Base-by-base conservation (phyloP, 768 basidiomycete genomes). In the Amylocystis lapponica region DNA sequence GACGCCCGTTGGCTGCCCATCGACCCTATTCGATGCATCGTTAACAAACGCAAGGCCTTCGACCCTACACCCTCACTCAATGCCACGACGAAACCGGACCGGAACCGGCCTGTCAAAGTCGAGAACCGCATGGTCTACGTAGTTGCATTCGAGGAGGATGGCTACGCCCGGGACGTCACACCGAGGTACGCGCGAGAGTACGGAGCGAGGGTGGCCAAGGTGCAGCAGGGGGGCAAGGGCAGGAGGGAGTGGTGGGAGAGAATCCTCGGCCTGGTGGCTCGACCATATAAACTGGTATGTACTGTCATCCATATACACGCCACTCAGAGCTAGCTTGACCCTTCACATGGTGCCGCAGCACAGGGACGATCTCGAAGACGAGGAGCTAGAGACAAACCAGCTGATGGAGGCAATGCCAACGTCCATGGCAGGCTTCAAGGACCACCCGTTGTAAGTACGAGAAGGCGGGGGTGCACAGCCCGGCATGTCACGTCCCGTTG, bases 51-150 rank as follows among this genome's bases (percentile, higher is more conserved):
- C 45, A 81, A 82, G 45, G 68, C 76, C 21, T 94, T 90, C 57
- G 89, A 93, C 60, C 89, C 92, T 0, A 67, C 75, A 2, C 66
- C 70, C 12, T 65, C 54, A 21, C 48, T 51, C 11, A 47, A 50
- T 20, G 43, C 44, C 13, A 41, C 49, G 13, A 32, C 42, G 22
- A 52, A 49, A 32, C 35, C 39, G 2, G 45, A 51, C 42, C 31
- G 45, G 1, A 34, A 26, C 8, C 54, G 54, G 4, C 41, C 58
- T 39, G 47, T 53, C 40, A 53, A 54, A 35, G 67, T 69, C 35
- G 83, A 89, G 52, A 94, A 97, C 54, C 75, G 90, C 30, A 86
- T 99, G 81, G 62, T 87, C 2, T 99, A 98, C 62, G 96, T 98
- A 3, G 61, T 98, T 4, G 94, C 86, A 2, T 81, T 92, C 31